Evolutionary conservation across 129 eudicot species (phyloP).

Genomic region (Glebionis coronaria): DNA sequence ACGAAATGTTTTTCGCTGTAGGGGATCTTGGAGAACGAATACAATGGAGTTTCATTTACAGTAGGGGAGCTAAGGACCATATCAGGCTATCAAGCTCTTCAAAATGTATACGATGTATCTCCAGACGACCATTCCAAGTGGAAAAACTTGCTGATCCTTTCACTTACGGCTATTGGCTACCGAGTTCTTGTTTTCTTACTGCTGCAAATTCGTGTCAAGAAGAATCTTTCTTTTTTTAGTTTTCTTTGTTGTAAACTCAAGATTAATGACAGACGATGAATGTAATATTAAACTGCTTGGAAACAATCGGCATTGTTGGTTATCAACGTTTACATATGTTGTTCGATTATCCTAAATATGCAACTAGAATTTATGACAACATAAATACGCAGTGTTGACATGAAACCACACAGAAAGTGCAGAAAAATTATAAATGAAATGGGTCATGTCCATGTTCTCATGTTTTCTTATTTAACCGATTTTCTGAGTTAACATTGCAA

Average conservation of each 20-base stretch:
- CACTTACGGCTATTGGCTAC: slow-evolving; percentile 2
- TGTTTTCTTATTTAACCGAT: no score
- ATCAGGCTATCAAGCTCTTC: slow-evolving; percentile 12
- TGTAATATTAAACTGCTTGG: no score
- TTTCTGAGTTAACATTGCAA: no score
- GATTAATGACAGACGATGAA: background rate
- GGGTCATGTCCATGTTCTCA: slow-evolving; percentile 13
- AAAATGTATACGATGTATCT: slow-evolving; percentile 13
- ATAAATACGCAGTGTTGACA: background rate
- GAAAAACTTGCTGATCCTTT: slow-evolving; percentile 7
- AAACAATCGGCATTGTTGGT: no score
- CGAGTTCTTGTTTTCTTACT: slow-evolving; percentile 12
- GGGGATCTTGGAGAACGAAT: slow-evolving; percentile 12
- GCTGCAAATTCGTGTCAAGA: slow-evolving; percentile 15
- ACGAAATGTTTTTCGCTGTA: background rate
- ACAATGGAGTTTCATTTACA: background rate
- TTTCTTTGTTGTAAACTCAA: background rate
- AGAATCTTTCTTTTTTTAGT: background rate
- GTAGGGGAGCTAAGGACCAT: slow-evolving; percentile 5
- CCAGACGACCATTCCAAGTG: background rate
- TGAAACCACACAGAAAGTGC: background rate
- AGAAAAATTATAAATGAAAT: background rate
- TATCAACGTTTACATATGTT: no score
- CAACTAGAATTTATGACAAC: background rate
- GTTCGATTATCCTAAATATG: no score